Conservation (phyloP, 139 green algal genomes). For the Dunaliella sp. region DNA sequence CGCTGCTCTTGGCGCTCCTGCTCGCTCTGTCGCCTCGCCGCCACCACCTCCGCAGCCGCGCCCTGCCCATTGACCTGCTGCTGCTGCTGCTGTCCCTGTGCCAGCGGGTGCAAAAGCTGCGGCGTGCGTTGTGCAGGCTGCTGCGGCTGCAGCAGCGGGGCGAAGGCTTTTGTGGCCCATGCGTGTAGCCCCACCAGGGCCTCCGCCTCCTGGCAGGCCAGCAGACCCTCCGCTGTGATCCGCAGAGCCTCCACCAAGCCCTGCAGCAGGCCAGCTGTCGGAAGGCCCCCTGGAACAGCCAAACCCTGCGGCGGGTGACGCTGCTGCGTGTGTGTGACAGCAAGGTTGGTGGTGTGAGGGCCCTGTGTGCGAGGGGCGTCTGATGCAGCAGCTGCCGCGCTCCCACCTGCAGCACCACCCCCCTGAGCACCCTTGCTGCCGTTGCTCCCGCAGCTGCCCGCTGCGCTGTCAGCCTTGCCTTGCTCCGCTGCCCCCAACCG, state of each 20-base stretch:
- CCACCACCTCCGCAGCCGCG: too few relatives aligned
- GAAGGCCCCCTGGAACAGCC: too few relatives aligned
- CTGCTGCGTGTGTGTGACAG: not conserved
- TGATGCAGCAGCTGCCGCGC: conserved; percentile 1
- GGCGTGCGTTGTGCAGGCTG: not conserved
- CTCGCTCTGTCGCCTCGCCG: not conserved
- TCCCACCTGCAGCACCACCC: conserved; percentile 16
- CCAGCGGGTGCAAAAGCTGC: not conserved
- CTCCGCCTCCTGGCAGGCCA: conserved; percentile 22
- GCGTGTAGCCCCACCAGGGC: conserved; percentile 26
- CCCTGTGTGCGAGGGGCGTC: not conserved
- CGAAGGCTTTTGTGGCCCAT: conserved; percentile 10
- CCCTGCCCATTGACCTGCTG: not conserved
- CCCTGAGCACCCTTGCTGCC: not conserved
- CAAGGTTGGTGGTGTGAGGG: not conserved
- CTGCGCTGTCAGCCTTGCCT: not conserved
- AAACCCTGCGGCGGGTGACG: too few relatives aligned
- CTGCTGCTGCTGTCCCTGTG: not conserved
- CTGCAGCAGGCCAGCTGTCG: not conserved
- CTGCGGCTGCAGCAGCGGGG: conserved; percentile 19
- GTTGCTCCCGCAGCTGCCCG: conserved; percentile 15
- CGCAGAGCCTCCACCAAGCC: conserved; percentile 2
- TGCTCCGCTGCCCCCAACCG: not conserved
- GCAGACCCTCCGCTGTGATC: not conserved
- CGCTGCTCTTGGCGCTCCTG: not conserved